Evolutionary conservation across 2,329 filamentous ascomycete species (phyloP).

Genomic region (Fusarium abutilonis): DNA sequence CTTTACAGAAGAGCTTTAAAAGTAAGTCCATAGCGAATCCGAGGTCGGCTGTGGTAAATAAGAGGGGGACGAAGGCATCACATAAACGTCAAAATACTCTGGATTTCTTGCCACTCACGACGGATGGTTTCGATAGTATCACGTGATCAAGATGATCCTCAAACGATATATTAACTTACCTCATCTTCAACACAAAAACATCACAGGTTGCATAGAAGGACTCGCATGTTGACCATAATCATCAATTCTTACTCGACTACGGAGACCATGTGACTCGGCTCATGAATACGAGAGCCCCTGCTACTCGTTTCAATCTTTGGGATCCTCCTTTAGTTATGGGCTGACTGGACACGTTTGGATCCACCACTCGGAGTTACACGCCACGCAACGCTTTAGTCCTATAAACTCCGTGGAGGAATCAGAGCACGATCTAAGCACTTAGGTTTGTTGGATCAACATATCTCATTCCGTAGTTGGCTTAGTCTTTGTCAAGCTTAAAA

Average conservation of each 20-base stretch:
- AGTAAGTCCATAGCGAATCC: neutral
- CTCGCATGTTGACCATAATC: too few relatives aligned
- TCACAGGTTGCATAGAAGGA: too few relatives aligned
- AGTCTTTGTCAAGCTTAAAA: too few relatives aligned
- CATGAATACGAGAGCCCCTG: neutral
- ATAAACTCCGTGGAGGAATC: slow-evolving; percentile 31
- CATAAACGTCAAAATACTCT: neutral
- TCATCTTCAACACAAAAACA: neutral
- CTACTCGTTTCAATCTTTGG: too few relatives aligned
- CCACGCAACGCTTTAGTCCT: neutral
- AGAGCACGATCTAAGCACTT: neutral
- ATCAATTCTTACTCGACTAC: too few relatives aligned
- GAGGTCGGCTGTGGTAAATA: neutral
- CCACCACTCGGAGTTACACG: slow-evolving; percentile 19
- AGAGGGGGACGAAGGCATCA: neutral
- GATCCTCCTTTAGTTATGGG: slow-evolving; percentile 1
- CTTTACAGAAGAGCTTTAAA: neutral
- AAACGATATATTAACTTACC: neutral
- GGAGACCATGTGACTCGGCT: neutral
- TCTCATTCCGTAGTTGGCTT: too few relatives aligned
- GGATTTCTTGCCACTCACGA: neutral
- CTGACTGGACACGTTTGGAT: slow-evolving; percentile 5
- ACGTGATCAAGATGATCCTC: neutral
- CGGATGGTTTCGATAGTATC: neutral
- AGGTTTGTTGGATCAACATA: too few relatives aligned